These are phyloP conservation scores for Alternaria solani DNA, from an alignment of 2,329 filamentous ascomycete species.

Conservation along the genomic window DNA sequence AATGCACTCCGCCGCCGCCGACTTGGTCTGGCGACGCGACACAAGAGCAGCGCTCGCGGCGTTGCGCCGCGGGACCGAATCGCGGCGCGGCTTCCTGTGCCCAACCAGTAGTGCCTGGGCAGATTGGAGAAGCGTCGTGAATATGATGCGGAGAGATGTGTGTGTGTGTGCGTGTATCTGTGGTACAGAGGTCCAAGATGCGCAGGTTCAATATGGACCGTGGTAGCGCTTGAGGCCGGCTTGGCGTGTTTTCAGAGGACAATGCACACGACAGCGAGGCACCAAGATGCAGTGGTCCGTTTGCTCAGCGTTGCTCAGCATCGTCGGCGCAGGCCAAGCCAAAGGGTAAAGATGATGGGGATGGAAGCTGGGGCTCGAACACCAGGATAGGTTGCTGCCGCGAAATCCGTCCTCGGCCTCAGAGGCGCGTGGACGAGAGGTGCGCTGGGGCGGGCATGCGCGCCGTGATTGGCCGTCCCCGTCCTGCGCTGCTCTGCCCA, in stretches of 20 bases:
- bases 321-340: slow-evolving; percentile 19
- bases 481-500: slow-evolving; percentile 25
- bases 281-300: not conserved
- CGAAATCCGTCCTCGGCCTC: slow-evolving; percentile 35
- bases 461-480: slow-evolving; percentile 33
- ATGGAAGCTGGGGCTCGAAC: slow-evolving; percentile 10
- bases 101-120: slow-evolving; percentile 4
- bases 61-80: slow-evolving; percentile 14
- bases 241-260: slow-evolving; percentile 5
- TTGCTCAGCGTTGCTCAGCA: slow-evolving; percentile 19
- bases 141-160: slow-evolving; percentile 11
- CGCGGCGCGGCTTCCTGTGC: slow-evolving; percentile 7
- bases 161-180: not conserved
- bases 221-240: slow-evolving; percentile 18
- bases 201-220: slow-evolving; percentile 18
- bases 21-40: slow-evolving; percentile 3
- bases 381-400: slow-evolving; percentile 28
- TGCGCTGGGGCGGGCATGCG: slow-evolving; percentile 9
- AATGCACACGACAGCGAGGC: slow-evolving; percentile 3
- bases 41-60: slow-evolving; percentile 6
- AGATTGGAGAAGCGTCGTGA: slow-evolving; percentile 5
- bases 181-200: slow-evolving; percentile 13
- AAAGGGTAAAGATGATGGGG: slow-evolving; percentile 1
- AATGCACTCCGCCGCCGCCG: slow-evolving; percentile 12
- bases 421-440: slow-evolving; percentile 23